A percentile compares a stretch with the other conserved stretches of the same genome.
These are phyloP conservation scores for Neocucurbitaria cava DNA, from an alignment of 2,329 filamentous ascomycete genomes.

Conservation along the genomic window DNA sequence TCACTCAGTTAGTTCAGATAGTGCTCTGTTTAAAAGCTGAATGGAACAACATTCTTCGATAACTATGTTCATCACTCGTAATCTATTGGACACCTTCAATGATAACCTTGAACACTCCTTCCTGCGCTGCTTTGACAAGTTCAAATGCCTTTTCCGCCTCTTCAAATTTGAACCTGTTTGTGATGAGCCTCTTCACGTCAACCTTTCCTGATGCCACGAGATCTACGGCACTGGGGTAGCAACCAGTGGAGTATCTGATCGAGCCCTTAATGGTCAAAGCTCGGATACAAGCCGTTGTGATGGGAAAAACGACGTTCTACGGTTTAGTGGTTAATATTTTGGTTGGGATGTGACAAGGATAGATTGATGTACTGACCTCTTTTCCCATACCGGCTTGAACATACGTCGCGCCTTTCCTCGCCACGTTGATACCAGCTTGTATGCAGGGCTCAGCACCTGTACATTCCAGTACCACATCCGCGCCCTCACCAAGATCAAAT, in stretches of 20 bases:
- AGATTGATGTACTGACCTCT: constrained; percentile 25
- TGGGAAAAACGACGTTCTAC: neutral
- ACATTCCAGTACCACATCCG: constrained; percentile 31
- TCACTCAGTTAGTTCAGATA: too few species aligned
- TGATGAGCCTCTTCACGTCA: constrained; percentile 50
- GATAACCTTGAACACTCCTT: constrained; percentile 54
- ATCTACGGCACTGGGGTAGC: constrained; percentile 58
- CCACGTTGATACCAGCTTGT: constrained; percentile 22
- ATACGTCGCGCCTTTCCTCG: constrained; percentile 23
- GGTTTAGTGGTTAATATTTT: neutral
- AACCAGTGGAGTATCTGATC: constrained; percentile 60
- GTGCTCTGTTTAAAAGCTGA: too few species aligned
- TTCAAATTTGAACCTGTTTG: constrained; percentile 53
- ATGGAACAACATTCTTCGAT: too few species aligned
- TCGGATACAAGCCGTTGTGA: constrained; percentile 55
- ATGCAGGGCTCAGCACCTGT: constrained; percentile 31
- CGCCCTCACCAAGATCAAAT: constrained; percentile 22
- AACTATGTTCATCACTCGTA: too few species aligned
- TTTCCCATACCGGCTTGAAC: constrained; percentile 36
- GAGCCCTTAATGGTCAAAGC: constrained; percentile 59
- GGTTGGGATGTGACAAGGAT: too few species aligned
- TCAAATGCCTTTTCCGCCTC: constrained; percentile 59
- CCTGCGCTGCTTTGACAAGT: constrained; percentile 47
- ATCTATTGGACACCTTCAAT: constrained; percentile 58
- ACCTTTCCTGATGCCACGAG: constrained; percentile 60